phyloP scores from a whole-genome alignment of 352 stramenopile species.

The Phytophthora cryptogea region DNA sequence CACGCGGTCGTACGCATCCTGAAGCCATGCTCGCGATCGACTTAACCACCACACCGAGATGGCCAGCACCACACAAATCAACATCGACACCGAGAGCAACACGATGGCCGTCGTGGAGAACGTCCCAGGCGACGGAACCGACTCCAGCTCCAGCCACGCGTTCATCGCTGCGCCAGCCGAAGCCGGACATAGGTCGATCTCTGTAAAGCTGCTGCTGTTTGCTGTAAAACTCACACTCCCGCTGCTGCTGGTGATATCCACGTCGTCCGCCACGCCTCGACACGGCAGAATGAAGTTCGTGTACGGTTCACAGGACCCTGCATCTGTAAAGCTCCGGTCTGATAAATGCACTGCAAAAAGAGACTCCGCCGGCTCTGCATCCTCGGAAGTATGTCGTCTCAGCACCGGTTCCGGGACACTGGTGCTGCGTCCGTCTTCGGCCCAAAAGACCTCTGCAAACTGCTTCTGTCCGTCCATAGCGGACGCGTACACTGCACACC shows the following conservation, averaged over 20 bases:
- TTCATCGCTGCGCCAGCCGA: slow-evolving; percentile 47
- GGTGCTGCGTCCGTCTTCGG: slow-evolving; percentile 58
- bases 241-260: slow-evolving; percentile 22
- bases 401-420: slow-evolving; percentile 56
- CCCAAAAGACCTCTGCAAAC: slow-evolving; percentile 56
- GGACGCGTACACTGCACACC: slow-evolving; percentile 48
- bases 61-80: slow-evolving; percentile 40
- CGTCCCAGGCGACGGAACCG: slow-evolving; percentile 36
- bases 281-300: slow-evolving; percentile 74
- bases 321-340: slow-evolving; percentile 42
- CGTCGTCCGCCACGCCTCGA: slow-evolving; percentile 43
- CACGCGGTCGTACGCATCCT: slow-evolving; percentile 40
- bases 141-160: slow-evolving; percentile 58
- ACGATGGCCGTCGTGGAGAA: slow-evolving; percentile 66
- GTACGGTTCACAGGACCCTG: slow-evolving; percentile 51
- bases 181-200: slow-evolving; percentile 52
- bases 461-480: slow-evolving; percentile 35
- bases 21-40: slow-evolving; percentile 43
- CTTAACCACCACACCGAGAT: slow-evolving; percentile 58
- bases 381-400: slow-evolving; percentile 44
- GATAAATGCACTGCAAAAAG: slow-evolving; percentile 73
- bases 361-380: slow-evolving; percentile 18
- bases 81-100: slow-evolving; percentile 45
- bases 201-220: slow-evolving; percentile 27
- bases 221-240: slow-evolving; percentile 15